Base-by-base conservation (phyloP, 495 filamentous ascomycete genomes). In the Evansstolkia leycettana region DNA sequence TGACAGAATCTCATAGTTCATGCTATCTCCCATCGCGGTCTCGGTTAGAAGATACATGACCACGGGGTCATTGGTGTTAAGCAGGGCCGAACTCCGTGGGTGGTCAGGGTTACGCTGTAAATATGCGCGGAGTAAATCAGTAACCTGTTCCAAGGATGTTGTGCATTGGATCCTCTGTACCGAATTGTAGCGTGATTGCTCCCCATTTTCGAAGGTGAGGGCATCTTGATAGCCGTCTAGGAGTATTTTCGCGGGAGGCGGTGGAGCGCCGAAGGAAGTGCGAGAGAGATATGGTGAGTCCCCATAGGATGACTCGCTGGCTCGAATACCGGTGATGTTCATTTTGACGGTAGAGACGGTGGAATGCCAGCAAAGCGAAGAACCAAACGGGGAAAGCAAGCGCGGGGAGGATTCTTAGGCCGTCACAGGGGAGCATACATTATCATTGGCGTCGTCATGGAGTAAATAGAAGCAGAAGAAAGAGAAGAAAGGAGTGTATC, bases 31-130 rank as follows among this genome's bases (percentile, higher is more conserved):
- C 41, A 95, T 75, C 7, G 90, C 90, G 17, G 85, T 95, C 59
- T 95, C 89, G 43, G 89, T 88, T 36, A 98, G 67, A 11, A 98
- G 65, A 56, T 96, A 93, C 57, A 94, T 72, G 7, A 67, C 63
- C 14, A 81, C 70, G 7, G 70, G 72, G 46, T 82, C 76, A 38
- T 58, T 62, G 33, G 58, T 43, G 40, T 70, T 63, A 16, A 68
- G 52, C 9, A 60, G 51, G 13, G 54, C 56, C 5, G 67, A 67
- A 40, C 54, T 68, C 26, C 52, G 55, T 13, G 53, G 55, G 31
- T 58, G 55, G 25, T 40, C 29, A 17, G 52, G 37, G 32, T 58
- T 61, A 14, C 57, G 37, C 58, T 64, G 40, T 37, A 39, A n/a
- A 23, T 16, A n/a, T n/a, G n/a, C n/a, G n/a, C n/a, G n/a, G n/a